Evolutionary conservation across 352 stramenopile genomes (phyloP).

Genomic region (Pythium brachiatum): DNA sequence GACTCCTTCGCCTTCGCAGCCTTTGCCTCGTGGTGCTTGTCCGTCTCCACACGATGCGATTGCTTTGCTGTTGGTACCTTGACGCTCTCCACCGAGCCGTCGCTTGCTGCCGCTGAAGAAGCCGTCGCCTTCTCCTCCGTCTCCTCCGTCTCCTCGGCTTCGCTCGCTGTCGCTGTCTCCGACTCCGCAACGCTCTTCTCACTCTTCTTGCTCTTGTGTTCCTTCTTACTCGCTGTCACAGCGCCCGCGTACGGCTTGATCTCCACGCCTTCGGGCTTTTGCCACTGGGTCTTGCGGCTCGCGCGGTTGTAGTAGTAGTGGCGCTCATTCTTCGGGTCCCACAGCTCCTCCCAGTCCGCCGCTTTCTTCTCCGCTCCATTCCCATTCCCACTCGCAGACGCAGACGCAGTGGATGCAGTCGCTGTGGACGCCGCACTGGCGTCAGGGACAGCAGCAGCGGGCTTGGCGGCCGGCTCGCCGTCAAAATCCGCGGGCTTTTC

Average conservation of each 20-base stretch:
- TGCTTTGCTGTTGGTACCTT: slow-evolving; percentile 1
- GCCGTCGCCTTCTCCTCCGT: slow-evolving; percentile 12
- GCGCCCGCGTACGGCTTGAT: slow-evolving; percentile 63
- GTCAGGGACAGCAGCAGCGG: too few species aligned
- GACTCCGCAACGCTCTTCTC: slow-evolving; percentile 3
- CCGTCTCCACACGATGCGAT: background rate
- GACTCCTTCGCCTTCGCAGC: slow-evolving; percentile 25
- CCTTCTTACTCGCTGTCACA: slow-evolving; percentile 18
- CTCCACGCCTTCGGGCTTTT: slow-evolving; percentile 65
- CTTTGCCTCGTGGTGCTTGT: slow-evolving; percentile 18
- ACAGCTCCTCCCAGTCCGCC: slow-evolving; percentile 80
- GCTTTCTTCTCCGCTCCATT: slow-evolving; percentile 3
- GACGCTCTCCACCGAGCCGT: background rate
- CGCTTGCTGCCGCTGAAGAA: background rate
- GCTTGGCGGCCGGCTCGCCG: slow-evolving; percentile 33
- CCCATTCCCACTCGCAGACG: background rate
- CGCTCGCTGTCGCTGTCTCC: slow-evolving; percentile 3
- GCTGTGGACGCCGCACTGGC: background rate
- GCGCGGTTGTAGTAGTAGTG: slow-evolving; percentile 86
- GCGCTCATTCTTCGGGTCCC: slow-evolving; percentile 83
- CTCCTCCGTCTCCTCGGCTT: slow-evolving; percentile 15
- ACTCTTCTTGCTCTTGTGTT: slow-evolving; percentile 25
- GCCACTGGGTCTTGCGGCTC: slow-evolving; percentile 81
- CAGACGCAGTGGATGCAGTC: slow-evolving; percentile 15
- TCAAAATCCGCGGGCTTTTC: slow-evolving; percentile 81